Base-by-base conservation (phyloP, 305 asterid genomes). In the Withania somnifera region DNA sequence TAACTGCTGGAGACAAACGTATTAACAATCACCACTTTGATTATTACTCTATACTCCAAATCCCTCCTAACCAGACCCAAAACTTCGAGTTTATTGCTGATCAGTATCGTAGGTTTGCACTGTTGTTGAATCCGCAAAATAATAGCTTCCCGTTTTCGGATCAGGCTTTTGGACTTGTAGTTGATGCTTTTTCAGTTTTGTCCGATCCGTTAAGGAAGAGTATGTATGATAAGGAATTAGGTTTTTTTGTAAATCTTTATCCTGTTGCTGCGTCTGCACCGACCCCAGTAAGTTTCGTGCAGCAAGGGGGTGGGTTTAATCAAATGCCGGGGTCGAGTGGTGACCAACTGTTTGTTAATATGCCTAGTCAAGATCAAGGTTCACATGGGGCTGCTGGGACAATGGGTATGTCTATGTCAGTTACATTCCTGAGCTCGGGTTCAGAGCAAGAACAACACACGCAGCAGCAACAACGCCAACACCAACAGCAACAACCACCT, bases 131-230 rank as follows among this genome's bases (percentile, higher is more conserved):
- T 84, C 98, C 99, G 0, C 96, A 92, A 82, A 90, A 85, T 45
- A 96, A 96, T 69, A 90, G 67, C 60, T 90, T 92, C 30, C 95
- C 99, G 13, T 91, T 86, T 53, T 91, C 98, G 8, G 98, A 96
- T 17, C 91, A 89, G 66, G 97, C 98, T 40, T 88, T 92, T 73
- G 85, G 87, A 17, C 87, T 90, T 15, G 90, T 93, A 17, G 13
- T 80, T n/a, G 92, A 88, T 7, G 97, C 98, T 0, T 94, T 90
- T 89, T 73, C 86, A n/a, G 89, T 90, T 1, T 89, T 94, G 1
- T 90, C 94, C 1, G 82, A 91, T 56, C 91, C 95, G 24, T 28
- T 86, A 22, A 84, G 85, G 36, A 94, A 90, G 84, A 75, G 87
- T 5, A 7, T 81, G 61, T 93, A 92, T 58, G 97, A 94, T 84